Evolutionary conservation across 2,329 filamentous ascomycete genomes (phyloP).

Genomic region (Nothopassalora personata): DNA sequence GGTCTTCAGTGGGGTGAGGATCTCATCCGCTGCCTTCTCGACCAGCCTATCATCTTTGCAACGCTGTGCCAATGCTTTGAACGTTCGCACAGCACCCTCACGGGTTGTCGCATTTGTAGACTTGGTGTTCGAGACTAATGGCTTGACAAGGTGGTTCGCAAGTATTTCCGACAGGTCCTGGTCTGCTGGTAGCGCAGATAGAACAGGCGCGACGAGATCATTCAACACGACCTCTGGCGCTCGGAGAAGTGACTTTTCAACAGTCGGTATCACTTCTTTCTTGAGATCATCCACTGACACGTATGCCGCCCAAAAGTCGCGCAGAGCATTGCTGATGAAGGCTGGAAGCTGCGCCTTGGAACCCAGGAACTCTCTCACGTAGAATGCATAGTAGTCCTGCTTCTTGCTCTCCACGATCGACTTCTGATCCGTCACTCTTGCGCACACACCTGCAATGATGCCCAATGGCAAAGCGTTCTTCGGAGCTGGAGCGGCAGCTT

Average conservation of each 20-base stretch:
- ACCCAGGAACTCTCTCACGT: constrained; percentile 75
- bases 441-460: constrained; percentile 79
- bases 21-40: constrained; percentile 67
- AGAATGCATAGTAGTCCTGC: constrained; percentile 72
- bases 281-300: constrained; percentile 67
- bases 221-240: constrained; percentile 85
- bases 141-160: constrained; percentile 69
- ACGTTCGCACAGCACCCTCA: constrained; percentile 67
- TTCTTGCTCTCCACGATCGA: constrained; percentile 61
- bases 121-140: constrained; percentile 82
- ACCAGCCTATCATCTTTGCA: constrained; percentile 56
- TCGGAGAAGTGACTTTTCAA: constrained; percentile 84
- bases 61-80: constrained; percentile 61
- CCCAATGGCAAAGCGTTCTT: constrained; percentile 76
- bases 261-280: constrained; percentile 67
- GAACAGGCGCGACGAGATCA: constrained; percentile 68
- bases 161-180: constrained; percentile 76
- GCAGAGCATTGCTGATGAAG: constrained; percentile 67
- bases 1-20: constrained; percentile 71
- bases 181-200: constrained; percentile 60
- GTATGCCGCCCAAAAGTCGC: constrained; percentile 78
- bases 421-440: constrained; percentile 61
- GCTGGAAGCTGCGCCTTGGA: constrained; percentile 66
- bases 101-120: constrained; percentile 79
- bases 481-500: constrained; percentile 57